Base-by-base conservation (phyloP, 1,139 yeast species). In the Candida gigantensis region DNA sequence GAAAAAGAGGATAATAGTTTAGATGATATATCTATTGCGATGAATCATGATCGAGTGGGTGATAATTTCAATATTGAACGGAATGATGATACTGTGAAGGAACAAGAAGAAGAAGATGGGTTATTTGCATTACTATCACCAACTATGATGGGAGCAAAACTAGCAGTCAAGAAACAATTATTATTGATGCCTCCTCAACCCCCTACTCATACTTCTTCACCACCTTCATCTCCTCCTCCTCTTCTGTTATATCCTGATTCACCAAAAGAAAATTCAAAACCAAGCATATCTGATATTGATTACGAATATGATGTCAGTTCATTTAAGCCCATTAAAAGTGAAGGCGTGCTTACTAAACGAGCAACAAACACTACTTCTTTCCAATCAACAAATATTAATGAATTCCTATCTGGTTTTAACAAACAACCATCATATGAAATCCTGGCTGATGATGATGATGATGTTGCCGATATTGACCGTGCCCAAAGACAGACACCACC, bases 71-170 rank as follows among this genome's bases (percentile, higher is more conserved):
- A 4, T 9, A 20, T 3, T 17, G 15, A 16, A 16, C 2, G 5
- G 7, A 2, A 14, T 6, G 3, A 10, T 4, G 3, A 12, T 9
- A 20, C 4, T 20, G 9, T 2, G 5, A 9, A 12, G 6, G 25
- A 18, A n/a, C n/a, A 15, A n/a, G 16, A 24, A 9, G 14, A 21
- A n/a, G 40, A 41, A 6, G 38, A 32, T 9, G 42, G 46, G 18
- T 33, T 40, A 23, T 38, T 46, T 15, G 37, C 49, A 6, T 31
- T 57, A 30, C 41, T 53, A 26, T 65, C 69, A 24, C 74, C 74
- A 3, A 68, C 74, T 2, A 51, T 49, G 28, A 44, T 66, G 10
- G 74, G 74, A 0, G 72, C 72, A n/a, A 57, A 58, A 42, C 47
- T 63, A 36, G 74, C 74, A 2, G 42, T 64, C 32, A 50, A 56